Conservation (phyloP, 257 asterid genomes). For the Gentiana macrophylla region DNA sequence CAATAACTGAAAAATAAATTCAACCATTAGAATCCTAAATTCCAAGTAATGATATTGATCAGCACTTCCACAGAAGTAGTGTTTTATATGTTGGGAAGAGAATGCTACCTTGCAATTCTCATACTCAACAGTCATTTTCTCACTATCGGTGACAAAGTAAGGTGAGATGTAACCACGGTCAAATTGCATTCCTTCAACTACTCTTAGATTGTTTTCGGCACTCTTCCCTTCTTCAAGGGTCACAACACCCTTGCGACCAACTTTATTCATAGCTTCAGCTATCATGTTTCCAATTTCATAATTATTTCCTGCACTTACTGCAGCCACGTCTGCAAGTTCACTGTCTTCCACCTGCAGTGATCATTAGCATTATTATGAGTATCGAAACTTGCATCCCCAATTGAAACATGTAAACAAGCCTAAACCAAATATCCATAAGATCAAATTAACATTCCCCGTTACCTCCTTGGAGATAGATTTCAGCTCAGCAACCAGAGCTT, state of each 20-base stretch:
- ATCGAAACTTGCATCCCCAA: background rate
- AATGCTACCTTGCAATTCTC: slow-evolving; percentile 86
- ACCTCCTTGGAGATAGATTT: slow-evolving; percentile 88
- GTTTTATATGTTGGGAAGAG: background rate
- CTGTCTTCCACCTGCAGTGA: slow-evolving; percentile 75
- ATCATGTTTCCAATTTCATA: slow-evolving; percentile 88
- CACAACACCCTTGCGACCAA: slow-evolving; percentile 93
- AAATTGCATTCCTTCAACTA: slow-evolving; percentile 97
- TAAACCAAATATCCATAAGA: background rate
- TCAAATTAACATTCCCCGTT: background rate
- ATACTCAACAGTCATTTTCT: slow-evolving; percentile 84
- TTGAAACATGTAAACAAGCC: no score
- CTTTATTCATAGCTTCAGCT: slow-evolving; percentile 95
- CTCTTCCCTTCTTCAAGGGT: slow-evolving; percentile 97
- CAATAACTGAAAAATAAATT: slow-evolving; percentile 39
- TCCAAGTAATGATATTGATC: background rate
- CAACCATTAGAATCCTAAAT: background rate
- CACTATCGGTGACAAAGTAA: slow-evolving; percentile 85
- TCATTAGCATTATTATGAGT: background rate
- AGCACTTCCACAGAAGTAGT: background rate
- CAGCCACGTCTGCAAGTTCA: slow-evolving; percentile 96
- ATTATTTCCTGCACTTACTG: slow-evolving; percentile 98
- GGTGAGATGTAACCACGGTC: slow-evolving; percentile 95
- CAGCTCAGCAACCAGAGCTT: slow-evolving; percentile 87
- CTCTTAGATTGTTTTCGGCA: slow-evolving; percentile 78